phyloP scores from a whole-genome alignment of 495 filamentous ascomycete genomes.

The Astrothelium subdiscretum region DNA sequence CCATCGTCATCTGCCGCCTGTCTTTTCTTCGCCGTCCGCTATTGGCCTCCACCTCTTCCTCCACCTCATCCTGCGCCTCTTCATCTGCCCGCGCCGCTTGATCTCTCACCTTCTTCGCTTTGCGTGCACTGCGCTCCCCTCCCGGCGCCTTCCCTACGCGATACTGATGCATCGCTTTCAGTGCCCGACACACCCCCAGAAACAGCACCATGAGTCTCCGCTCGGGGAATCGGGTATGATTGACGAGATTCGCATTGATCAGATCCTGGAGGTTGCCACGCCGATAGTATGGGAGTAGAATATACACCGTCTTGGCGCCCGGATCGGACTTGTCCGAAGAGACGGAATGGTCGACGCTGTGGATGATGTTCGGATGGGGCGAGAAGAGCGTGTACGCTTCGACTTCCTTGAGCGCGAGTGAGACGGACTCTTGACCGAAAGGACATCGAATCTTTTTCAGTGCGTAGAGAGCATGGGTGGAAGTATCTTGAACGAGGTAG shows the following conservation, averaged over 20 bases:
- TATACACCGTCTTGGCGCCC: slow-evolving; percentile 85
- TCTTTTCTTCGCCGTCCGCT: slow-evolving; percentile 43
- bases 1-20: slow-evolving; percentile 20
- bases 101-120: slow-evolving; percentile 46
- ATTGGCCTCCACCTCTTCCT: slow-evolving; percentile 37
- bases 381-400: slow-evolving; percentile 89
- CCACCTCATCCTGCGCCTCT: slow-evolving; percentile 44
- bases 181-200: slow-evolving; percentile 76
- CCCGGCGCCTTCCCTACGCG: slow-evolving; percentile 47
- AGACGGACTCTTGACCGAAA: slow-evolving; percentile 90
- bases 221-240: slow-evolving; percentile 89
- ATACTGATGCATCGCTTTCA: slow-evolving; percentile 87
- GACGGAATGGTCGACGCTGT: slow-evolving; percentile 73
- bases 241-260: slow-evolving; percentile 97
- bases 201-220: slow-evolving; percentile 79
- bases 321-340: slow-evolving; percentile 49
- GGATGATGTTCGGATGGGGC: slow-evolving; percentile 75
- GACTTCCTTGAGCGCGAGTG: slow-evolving; percentile 88
- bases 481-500: slow-evolving; percentile 89
- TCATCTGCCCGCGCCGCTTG: slow-evolving; percentile 50
- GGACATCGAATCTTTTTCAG: slow-evolving; percentile 98
- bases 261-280: slow-evolving; percentile 93
- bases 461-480: slow-evolving; percentile 70
- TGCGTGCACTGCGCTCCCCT: slow-evolving; percentile 40
- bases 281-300: slow-evolving; percentile 87